Percentiles rank a stretch among this genome's conserved stretches.
These are phyloP conservation scores for Oryza glaberrima DNA, from an alignment of 176 grass and related monocot species.

Conservation along the genomic window DNA sequence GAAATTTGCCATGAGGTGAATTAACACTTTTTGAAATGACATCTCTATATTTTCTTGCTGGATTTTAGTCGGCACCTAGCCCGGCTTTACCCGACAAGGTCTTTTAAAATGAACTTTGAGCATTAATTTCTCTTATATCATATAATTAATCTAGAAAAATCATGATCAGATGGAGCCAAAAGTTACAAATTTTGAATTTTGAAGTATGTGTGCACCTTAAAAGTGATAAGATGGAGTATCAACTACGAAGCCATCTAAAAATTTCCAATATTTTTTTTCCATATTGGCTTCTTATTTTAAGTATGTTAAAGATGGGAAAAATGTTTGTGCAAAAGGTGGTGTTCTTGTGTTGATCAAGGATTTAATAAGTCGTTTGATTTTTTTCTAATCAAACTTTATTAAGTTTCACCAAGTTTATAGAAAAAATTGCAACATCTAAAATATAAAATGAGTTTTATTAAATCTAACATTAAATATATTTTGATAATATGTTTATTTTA, in stretches of 20 bases:
- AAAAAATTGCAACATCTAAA: no score
- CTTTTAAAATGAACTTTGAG: background rate
- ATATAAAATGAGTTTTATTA: no score
- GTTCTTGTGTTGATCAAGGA: background rate
- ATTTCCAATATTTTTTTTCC: background rate
- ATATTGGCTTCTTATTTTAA: background rate
- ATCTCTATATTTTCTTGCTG: background rate
- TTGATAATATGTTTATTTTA: no score
- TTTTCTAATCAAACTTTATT: no score
- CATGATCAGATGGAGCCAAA: background rate
- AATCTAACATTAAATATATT: no score
- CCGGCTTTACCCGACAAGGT: background rate
- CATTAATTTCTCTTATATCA: background rate
- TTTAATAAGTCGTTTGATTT: background rate
- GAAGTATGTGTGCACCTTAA: background rate
- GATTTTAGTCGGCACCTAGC: background rate
- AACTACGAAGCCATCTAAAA: background rate
- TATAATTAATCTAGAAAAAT: background rate
- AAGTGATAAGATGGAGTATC: background rate
- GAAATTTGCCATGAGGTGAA: constrained; percentile 85
- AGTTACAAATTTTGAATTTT: background rate
- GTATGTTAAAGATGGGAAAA: background rate
- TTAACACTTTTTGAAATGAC: constrained; percentile 22
- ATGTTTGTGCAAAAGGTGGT: background rate
- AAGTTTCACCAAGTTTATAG: no score